These are phyloP conservation scores for Plasmodium knowlesi DNA, from an alignment of 169 alveolate genomes.

Conservation along the genomic window DNA sequence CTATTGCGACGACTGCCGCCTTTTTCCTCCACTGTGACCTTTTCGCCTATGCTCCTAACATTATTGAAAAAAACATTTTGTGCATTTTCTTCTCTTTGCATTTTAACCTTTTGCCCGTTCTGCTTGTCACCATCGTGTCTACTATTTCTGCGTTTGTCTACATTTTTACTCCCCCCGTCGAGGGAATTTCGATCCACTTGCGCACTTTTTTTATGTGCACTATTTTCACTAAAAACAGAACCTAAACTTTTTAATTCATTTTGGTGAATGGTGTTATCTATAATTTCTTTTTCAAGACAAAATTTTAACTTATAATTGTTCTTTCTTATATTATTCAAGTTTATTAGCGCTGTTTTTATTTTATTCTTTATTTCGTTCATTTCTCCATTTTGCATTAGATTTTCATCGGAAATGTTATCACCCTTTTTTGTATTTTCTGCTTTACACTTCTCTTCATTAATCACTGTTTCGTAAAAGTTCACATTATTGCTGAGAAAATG, in stretches of 20 bases:
- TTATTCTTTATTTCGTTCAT: slow-evolving; percentile 61
- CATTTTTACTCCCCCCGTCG: not conserved
- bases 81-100: not conserved
- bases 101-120: slow-evolving; percentile 1
- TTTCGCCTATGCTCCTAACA: not conserved
- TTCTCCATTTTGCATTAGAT: slow-evolving; percentile 51
- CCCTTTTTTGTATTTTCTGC: slow-evolving; percentile 16
- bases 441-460: slow-evolving; percentile 36
- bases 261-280: slow-evolving; percentile 72
- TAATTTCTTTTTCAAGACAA: slow-evolving; percentile 67
- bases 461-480: slow-evolving; percentile 72
- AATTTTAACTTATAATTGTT: slow-evolving; percentile 72
- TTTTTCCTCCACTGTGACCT: not conserved
- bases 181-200: not conserved
- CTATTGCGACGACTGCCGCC: not conserved
- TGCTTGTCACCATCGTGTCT: not conserved
- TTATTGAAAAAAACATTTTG: not conserved
- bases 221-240: slow-evolving; percentile 45
- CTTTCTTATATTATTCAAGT: slow-evolving; percentile 64
- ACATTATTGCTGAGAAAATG: slow-evolving; percentile 67
- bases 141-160: slow-evolving; percentile 1
- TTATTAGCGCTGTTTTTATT: slow-evolving; percentile 47
- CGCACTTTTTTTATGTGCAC: slow-evolving; percentile 15
- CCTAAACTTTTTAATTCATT: slow-evolving; percentile 70
- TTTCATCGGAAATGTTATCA: slow-evolving; percentile 9